Percentiles rank a stretch among this genome's conserved stretches.
These are phyloP conservation scores for Aspergillus sp. DNA, from an alignment of 2,329 filamentous ascomycete genomes.

Conservation along the genomic window DNA sequence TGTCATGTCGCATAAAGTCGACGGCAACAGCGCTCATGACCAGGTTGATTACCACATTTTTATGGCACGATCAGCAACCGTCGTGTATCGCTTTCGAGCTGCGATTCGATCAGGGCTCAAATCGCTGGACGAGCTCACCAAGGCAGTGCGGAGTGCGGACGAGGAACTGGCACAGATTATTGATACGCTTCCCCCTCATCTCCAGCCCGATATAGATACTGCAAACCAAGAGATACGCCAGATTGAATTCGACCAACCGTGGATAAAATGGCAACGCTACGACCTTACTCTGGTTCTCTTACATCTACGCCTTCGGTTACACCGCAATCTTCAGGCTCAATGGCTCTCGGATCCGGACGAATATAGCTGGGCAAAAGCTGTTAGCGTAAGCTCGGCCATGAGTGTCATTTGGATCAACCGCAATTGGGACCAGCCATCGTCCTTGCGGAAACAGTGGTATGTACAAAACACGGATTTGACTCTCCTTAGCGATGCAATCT, in stretches of 20 bases:
- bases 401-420: conserved; percentile 7
- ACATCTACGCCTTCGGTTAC: conserved; percentile 3
- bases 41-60: conserved; percentile 7
- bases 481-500: not conserved
- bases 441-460: conserved; percentile 4
- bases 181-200: not conserved
- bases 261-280: conserved; percentile 6
- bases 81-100: conserved; percentile 1
- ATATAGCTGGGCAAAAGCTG: not conserved
- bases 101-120: not conserved
- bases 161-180: conserved; percentile 2
- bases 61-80: conserved; percentile 1
- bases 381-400: conserved; percentile 1
- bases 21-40: not conserved
- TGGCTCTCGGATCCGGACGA: not conserved
- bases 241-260: not conserved
- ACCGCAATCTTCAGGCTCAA: not conserved
- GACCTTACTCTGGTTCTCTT: conserved; percentile 3
- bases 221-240: not conserved
- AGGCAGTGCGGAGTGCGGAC: not conserved
- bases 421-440: conserved; percentile 9
- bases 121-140: not conserved
- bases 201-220: not conserved
- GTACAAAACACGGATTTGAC: not conserved
- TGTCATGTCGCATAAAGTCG: not conserved